Evolutionary conservation across 1,139 yeast genomes (phyloP).

Genomic region (Zygoascus sp.): DNA sequence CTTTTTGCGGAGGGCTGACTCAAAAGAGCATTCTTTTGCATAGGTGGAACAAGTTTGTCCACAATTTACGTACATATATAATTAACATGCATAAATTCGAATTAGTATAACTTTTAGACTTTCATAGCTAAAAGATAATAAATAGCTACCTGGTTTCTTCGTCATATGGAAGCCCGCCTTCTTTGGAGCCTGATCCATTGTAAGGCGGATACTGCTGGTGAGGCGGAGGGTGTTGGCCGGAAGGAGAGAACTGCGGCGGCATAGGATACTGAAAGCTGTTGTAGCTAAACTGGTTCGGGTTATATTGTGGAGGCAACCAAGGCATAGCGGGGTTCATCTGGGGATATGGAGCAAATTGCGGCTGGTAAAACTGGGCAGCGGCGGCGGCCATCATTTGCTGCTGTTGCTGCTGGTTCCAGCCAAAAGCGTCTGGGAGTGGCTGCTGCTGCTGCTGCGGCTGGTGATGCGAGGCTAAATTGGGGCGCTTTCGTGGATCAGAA

Average conservation of each 20-base stretch:
- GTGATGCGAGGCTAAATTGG: constrained; percentile 13
- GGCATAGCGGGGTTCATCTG: constrained; percentile 24
- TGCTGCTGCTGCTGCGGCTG: constrained; percentile 15
- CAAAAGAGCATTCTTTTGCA: background rate
- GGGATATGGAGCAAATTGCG: background rate
- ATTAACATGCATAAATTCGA: background rate
- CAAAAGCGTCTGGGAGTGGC: constrained; percentile 10
- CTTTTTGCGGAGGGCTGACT: background rate
- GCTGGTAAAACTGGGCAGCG: background rate
- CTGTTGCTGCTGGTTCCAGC: constrained; percentile 7
- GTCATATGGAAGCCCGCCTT: constrained; percentile 9
- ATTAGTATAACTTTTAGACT: background rate
- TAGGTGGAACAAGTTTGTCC: background rate
- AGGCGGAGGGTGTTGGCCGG: constrained; percentile 19
- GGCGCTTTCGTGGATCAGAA: constrained; percentile 1
- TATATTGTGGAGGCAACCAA: constrained; percentile 20
- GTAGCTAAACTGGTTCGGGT: constrained; percentile 17
- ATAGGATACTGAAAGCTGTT: background rate
- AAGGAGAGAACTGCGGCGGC: constrained; percentile 15
- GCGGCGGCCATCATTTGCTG: constrained; percentile 6
- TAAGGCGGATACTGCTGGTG: constrained; percentile 18
- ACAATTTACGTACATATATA: background rate
- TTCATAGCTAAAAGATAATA: too few relatives aligned
- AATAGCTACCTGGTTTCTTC: background rate
- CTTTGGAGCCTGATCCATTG: constrained; percentile 11